Evolutionary conservation across 192 early-diverging fungal species (phyloP), one percentile per base, ranked within the genome.

Genomic region (Entomortierella chlamydospora): DNA sequence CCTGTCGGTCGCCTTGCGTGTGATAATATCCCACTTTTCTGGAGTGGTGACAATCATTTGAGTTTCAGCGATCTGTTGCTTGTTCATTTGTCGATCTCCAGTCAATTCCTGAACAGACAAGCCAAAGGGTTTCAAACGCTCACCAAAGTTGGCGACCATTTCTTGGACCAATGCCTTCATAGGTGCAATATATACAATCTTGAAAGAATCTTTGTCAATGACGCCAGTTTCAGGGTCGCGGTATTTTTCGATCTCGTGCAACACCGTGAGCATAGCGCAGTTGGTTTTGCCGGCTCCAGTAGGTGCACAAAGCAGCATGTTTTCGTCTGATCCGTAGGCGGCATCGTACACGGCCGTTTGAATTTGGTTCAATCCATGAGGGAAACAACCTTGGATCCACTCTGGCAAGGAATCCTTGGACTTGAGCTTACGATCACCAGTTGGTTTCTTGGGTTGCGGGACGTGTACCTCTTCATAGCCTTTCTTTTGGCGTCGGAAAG

Each of bases 81-180:
- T 97, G n/a, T 95, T 99, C 45, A 99, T 84, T 81, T 97, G 95
- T 13, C 93, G 90, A 87, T 99, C 98, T 81, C 98, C 98, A 22
- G 97, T 98, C 54, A 99, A 87, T 86, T 99, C 98, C 9, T 95
- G 93, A n/a, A 99, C 97, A 33, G 86, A 92, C 28, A 99, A 83
- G 15, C 95, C 95, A 72, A 91, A 93, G 18, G 87, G 83, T 53
- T 86, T 82, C 25, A 99, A 83, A 23, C 97, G 90, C 34, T 66
- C 72, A 22, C 84, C 78, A 77, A 99, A 97, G 72, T 95, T 96
- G 22, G 91, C 92, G 10, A 97, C 96, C 93, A 99, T 95, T 89
- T 99, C 98, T 49, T 94, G 91, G n/a, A 98, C 98, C 60, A 99
- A 85, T 10, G 98, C 98, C 73, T 99, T 99, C 98, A 99, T 99